Base-by-base conservation (phyloP, 495 filamentous ascomycete genomes). In the Trichoderma reesei region DNA sequence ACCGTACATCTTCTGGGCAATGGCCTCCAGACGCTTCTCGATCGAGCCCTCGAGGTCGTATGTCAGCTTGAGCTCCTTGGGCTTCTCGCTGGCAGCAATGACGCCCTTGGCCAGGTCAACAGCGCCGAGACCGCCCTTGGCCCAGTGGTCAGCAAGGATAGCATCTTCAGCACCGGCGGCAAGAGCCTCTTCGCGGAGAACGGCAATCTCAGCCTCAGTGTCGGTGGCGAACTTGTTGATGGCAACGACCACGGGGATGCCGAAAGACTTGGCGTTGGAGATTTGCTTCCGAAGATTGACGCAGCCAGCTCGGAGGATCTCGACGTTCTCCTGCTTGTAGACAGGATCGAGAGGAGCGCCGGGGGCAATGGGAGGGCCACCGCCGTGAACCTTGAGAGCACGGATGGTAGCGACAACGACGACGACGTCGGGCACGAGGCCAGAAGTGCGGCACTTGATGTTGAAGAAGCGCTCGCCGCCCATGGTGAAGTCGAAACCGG, bases 391-490 rank as follows among this genome's bases (percentile, higher is more conserved):
- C 81, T 98, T 98, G 61, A 98, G 79, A 3, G 94, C 94, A 67
- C 94, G 88, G 54, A 98, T 90, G 3, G 94, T 98, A 59, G 94
- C 92, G 33, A 98, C 94, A 63, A 98, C 87, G 41, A 98, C 90
- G 16, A 96, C 92, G 3, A 90, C 88, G 71, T 98, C 94, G 8
- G 94, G 94, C 1, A 89, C 86, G 44, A 98, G 83, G 20, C 94
- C 94, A 16, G 91, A 96, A 38, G 91, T 91, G 56, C 94, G 88
- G 79, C 94, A 98, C 83, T 98, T 98, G 79, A 98, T 98, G 78
- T 98, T 97, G 86, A 98, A 97, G 83, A 98, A 98, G 37, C 94
- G 88, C 82, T 98, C 94, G 62, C 94, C 94, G 65, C 94, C 94
- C 94, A 98, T 98, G 61, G 94, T 97, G 78, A 98, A 98, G 74